Conservation (phyloP, 2,329 filamentous ascomycete genomes). For the Aspergillus intermedius region DNA sequence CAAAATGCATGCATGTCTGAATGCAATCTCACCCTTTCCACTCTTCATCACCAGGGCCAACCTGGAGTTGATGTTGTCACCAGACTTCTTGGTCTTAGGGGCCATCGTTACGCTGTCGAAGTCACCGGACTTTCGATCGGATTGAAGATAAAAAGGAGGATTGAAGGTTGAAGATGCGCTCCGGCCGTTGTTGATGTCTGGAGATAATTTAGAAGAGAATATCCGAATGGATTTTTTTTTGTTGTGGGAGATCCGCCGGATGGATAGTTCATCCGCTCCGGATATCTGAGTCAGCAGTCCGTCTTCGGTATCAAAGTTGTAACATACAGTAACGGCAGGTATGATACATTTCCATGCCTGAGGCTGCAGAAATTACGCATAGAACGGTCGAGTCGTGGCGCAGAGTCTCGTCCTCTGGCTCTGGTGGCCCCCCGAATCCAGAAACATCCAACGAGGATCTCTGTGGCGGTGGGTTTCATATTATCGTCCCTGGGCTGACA, state of each 20-base stretch:
- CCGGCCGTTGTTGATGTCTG: constrained; percentile 23
- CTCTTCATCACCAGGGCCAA: constrained; percentile 64
- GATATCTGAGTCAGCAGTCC: not conserved
- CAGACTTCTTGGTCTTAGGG: constrained; percentile 67
- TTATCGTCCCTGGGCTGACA: too few species aligned
- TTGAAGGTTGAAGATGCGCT: constrained; percentile 24
- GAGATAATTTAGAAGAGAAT: constrained; percentile 4
- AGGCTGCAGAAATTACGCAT: not conserved
- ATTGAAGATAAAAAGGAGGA: constrained; percentile 3
- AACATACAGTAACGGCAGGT: not conserved
- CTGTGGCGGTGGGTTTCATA: too few species aligned
- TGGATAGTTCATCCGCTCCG: not conserved
- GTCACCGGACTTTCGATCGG: constrained; percentile 10
- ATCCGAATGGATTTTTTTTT: constrained; percentile 2
- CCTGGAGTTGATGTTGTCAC: constrained; percentile 69
- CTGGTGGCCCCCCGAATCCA: not conserved
- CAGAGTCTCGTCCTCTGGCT: not conserved
- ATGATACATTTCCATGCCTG: not conserved
- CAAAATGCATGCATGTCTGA: not conserved
- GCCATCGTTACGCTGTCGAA: constrained; percentile 51
- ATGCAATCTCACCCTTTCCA: constrained; percentile 31
- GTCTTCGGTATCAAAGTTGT: too few species aligned
- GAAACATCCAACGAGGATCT: too few species aligned
- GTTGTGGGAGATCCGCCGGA: not conserved
- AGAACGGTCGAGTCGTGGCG: not conserved